Conservation (phyloP, 352 stramenopile genomes). For the Globisporangium middletonii region DNA sequence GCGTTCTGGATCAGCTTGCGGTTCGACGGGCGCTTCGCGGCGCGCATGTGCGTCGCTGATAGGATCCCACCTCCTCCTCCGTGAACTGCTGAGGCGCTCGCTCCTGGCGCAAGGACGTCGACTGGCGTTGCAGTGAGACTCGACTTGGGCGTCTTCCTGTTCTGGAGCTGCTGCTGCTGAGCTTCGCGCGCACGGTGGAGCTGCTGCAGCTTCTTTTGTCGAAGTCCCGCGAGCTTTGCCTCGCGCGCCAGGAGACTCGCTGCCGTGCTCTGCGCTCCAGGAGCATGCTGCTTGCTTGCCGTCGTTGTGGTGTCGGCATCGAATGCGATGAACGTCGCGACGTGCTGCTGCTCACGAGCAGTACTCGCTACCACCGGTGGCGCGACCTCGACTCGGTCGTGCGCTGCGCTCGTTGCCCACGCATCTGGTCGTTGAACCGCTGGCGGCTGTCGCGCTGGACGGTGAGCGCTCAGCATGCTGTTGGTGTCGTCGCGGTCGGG, state of each 20-base stretch:
- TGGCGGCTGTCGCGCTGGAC: no score
- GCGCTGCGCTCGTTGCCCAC: no score
- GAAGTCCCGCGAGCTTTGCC: slow-evolving; percentile 33
- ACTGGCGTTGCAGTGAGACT: neutral
- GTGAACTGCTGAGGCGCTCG: neutral
- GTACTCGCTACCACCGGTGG: no score
- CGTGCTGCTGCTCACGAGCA: neutral
- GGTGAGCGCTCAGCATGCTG: no score
- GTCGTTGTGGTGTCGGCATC: slow-evolving; percentile 1
- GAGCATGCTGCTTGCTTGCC: neutral
- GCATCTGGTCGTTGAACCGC: no score
- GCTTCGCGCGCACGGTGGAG: slow-evolving; percentile 40
- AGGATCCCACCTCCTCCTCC: neutral
- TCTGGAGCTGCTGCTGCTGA: slow-evolving; percentile 24
- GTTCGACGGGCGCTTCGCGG: slow-evolving; percentile 47
- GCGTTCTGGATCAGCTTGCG: slow-evolving; percentile 73
- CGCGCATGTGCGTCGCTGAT: neutral
- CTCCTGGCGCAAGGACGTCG: neutral
- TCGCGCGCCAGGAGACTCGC: neutral
- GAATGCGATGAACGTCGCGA: slow-evolving; percentile 20
- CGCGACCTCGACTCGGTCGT: no score
- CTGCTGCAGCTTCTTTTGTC: slow-evolving; percentile 59
- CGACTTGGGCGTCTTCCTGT: slow-evolving; percentile 6
- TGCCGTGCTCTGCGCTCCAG: neutral
- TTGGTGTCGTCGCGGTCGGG: no score